Base-by-base conservation (phyloP, 225 moss, liverwort and hornwort genomes). In the Physcomitrellopsis africana region DNA sequence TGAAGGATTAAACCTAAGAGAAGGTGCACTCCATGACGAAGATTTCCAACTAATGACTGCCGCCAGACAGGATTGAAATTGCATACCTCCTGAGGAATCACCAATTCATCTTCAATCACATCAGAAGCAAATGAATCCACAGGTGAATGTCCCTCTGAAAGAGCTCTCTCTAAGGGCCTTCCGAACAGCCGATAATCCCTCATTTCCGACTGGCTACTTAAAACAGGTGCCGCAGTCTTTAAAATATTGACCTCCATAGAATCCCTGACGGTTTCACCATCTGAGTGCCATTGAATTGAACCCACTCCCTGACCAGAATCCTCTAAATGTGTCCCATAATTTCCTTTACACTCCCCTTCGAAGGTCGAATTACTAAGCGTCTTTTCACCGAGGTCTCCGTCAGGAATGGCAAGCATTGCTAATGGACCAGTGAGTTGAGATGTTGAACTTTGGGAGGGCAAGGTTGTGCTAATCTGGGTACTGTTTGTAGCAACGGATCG, bases 81-180 rank as follows among this genome's bases (percentile, higher is more conserved):
- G 8, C 60, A 26, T 77, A 88, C 87, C 84, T 97, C 97, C 48
- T 86, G 91, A 63, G 97, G 94, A 26, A 94, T 87, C 51, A 87
- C 97, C 73, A 97, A 83, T 10, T 97, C 94, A 69, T 97, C 85
- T 75, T 88, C 87, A 62, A 88, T 84, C 51, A 74, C 57, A 65
- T 88, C 87, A 72, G 87, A 88, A 56, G 84, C 89, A 64, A 91
- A 87, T 13, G 94, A 97, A 64, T 88, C 94, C 41, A 86, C 91
- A 9, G 97, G 97, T 3, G 97, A 97, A 29, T 89, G 85, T 23
- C 94, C 97, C 68, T 97, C 97, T 45, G 97, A 97, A 20, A 94
- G 76, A 51, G 94, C 86, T 68, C 77, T 86, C 46, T 93, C 94
- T 26, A 71, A 59, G 22, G 62, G 87, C 51, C 81, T 80, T 65